Conservation (phyloP, 192 early-diverging fungal genomes). For the Linnemannia exigua region DNA sequence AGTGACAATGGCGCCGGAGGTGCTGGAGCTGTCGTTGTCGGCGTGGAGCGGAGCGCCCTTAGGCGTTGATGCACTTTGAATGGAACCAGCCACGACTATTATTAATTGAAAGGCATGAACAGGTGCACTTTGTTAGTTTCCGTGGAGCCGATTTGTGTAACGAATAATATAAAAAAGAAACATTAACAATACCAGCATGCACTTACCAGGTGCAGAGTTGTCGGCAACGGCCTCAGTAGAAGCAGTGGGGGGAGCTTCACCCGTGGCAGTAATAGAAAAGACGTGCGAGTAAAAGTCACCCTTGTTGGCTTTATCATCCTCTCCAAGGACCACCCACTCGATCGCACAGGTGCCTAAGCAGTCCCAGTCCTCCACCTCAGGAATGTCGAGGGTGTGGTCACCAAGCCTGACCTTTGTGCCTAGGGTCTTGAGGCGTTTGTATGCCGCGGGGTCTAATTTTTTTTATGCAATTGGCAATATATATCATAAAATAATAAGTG, state of each 20-base stretch:
- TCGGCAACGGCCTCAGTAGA: not conserved
- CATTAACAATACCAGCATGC: not conserved
- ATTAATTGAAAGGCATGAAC: not conserved
- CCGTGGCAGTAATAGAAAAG: conserved; percentile 23
- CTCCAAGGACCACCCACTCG: conserved; percentile 2
- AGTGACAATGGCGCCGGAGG: not conserved
- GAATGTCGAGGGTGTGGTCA: conserved; percentile 5
- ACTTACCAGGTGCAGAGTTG: conserved; percentile 16
- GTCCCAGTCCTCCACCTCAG: conserved; percentile 15
- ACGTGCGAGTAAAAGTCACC: conserved; percentile 36
- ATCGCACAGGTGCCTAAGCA: conserved; percentile 24
- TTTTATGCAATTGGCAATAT: too few species aligned
- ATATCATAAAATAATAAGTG: too few species aligned
- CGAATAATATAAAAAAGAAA: not conserved
- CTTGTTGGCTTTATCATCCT: not conserved
- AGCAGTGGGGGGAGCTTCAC: not conserved
- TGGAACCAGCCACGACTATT: not conserved
- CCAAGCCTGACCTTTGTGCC: not conserved
- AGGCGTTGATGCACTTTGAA: conserved; percentile 13
- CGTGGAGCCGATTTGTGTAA: too few species aligned
- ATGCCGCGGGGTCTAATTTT: conserved; percentile 26
- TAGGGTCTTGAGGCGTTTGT: conserved; percentile 7
- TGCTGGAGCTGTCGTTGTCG: not conserved
- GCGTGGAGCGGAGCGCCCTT: conserved; percentile 19
- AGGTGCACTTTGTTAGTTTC: not conserved